Evolutionary conservation across 2,329 filamentous ascomycete genomes (phyloP), one percentile per base, ranked within the genome.

Genomic region (Colletotrichum limetticola): DNA sequence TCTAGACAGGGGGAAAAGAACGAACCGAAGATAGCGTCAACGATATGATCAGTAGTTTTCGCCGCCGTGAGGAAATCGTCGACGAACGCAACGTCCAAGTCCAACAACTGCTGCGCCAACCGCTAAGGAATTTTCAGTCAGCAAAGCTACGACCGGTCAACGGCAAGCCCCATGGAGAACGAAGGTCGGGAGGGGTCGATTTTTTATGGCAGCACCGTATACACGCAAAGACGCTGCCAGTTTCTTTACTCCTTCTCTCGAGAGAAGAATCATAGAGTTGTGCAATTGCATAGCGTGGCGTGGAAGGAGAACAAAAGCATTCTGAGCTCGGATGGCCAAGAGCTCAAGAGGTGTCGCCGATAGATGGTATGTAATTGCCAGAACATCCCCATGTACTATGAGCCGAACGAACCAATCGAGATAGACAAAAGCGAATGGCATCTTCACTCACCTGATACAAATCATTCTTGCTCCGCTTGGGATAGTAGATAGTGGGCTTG

Each of bases 1-100:
- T 63, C 66, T 7, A 19, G 35, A 3, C 12, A 28, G 46, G 24
- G 9, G 8, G 49, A 24, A 57, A 8, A 49, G 37, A 57, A n/a
- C 84, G 58, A 82, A 93, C 94, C 95, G 80, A 99, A 99, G 74
- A 99, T 94, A 11, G 97, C 95, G 82, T 99, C 97, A 71, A 99
- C 86, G 66, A 99, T 85, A 76, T 97, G 93, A 80, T 98, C 93
- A 2, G 93, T 89, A 66, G 90, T 86, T 58, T 86, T 83, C 7
- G 97, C 81, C 5, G 94, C 92, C 5, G 84, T 77, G 2, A 87
- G 80, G 78, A 98, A 98, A 81, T 98, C 94, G 19, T 94, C 89
- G 19, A 92, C 92, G 81, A 98, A 98, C 1, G 94, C 94, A 32
- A 99, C 87, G 12, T 92, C 88, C 68, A 98, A 91, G 79, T 96